Evolutionary conservation across 257 asterid species (phyloP).

Genomic region (Cinchona pubescens): DNA sequence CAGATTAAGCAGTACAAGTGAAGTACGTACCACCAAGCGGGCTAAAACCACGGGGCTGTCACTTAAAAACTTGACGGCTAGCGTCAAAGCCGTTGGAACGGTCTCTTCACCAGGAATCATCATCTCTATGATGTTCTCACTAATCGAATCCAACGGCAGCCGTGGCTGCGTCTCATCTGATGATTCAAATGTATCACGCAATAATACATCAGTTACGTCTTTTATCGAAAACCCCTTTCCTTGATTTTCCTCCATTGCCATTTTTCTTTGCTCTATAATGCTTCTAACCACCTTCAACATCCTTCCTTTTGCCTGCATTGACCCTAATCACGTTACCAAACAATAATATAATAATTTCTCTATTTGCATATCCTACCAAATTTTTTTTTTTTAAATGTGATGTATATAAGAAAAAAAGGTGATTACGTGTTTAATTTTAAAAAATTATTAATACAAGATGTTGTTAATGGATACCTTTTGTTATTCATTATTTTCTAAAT

Average conservation of each 20-base stretch:
- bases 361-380: not conserved
- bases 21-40: constrained; percentile 56
- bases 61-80: constrained; percentile 70
- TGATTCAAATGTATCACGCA: constrained; percentile 48
- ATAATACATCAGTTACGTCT: constrained; percentile 66
- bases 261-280: constrained; percentile 52
- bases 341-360: not conserved
- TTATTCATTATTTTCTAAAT: no score
- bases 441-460: no score
- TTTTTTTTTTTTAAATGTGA: no score
- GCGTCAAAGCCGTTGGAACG: constrained; percentile 77
- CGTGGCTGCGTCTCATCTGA: constrained; percentile 43
- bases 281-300: constrained; percentile 51
- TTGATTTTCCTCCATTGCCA: constrained; percentile 27
- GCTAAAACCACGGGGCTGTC: constrained; percentile 65
- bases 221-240: constrained; percentile 22
- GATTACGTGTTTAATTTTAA: no score
- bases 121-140: constrained; percentile 79
- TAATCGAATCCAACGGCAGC: constrained; percentile 54
- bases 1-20: not conserved
- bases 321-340: constrained; percentile 11
- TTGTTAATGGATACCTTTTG: no score
- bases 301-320: constrained; percentile 65
- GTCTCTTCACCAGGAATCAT: constrained; percentile 98
- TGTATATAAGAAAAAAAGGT: no score